These are phyloP conservation scores for Drechslera avenae DNA, from an alignment of 2,329 filamentous ascomycete species.

Conservation along the genomic window DNA sequence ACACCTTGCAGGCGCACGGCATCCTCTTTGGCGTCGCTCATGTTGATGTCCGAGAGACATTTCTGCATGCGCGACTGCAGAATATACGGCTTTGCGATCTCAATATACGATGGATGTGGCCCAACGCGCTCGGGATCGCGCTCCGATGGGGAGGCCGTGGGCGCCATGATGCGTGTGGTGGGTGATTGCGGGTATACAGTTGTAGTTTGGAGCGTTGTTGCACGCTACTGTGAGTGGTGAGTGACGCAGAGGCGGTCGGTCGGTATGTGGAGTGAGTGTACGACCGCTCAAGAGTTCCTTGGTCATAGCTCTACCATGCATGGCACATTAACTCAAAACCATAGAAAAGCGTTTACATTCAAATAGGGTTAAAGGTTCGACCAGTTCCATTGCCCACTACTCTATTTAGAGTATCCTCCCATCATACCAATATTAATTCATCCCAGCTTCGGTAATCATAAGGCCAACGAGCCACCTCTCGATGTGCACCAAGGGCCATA, in stretches of 20 bases:
- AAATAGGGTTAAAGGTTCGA: neutral
- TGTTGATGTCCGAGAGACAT: slow-evolving; percentile 70
- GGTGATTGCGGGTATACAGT: neutral
- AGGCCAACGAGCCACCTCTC: slow-evolving; percentile 17
- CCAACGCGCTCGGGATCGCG: slow-evolving; percentile 44
- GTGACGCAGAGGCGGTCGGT: neutral
- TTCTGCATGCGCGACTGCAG: slow-evolving; percentile 80
- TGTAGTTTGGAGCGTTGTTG: neutral
- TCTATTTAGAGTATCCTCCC: slow-evolving; percentile 1
- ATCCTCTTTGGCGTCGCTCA: slow-evolving; percentile 80
- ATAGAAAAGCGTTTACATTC: neutral
- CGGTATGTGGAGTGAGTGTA: slow-evolving; percentile 15
- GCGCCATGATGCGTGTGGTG: slow-evolving; percentile 33
- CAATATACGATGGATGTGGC: slow-evolving; percentile 67
- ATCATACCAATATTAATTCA: slow-evolving; percentile 15
- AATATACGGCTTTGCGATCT: slow-evolving; percentile 74
- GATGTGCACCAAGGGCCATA: slow-evolving; percentile 24
- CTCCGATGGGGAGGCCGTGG: slow-evolving; percentile 33
- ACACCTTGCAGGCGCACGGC: slow-evolving; percentile 82
- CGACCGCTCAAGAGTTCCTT: slow-evolving; percentile 14
- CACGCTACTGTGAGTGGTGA: too few relatives aligned
- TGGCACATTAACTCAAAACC: too few relatives aligned
- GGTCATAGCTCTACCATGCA: slow-evolving; percentile 25
- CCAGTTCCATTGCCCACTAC: slow-evolving; percentile 21
- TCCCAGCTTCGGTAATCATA: slow-evolving; percentile 22